Conservation (phyloP, 2,329 filamentous ascomycete genomes). For the Aspergillus puulaauensis region DNA sequence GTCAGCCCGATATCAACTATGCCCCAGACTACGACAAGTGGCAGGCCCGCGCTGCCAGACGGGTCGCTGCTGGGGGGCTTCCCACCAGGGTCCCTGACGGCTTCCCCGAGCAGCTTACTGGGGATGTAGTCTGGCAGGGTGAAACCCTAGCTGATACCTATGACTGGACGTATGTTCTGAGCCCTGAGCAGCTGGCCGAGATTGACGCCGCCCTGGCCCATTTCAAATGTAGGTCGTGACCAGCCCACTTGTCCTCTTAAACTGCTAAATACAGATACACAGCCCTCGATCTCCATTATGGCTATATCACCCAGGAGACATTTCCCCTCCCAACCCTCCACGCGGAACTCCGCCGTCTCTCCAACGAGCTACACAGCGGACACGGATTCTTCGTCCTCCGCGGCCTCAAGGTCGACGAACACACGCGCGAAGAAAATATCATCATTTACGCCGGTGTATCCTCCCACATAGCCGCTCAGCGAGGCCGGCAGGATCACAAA, state of each 20-base stretch:
- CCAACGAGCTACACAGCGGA: constrained; percentile 40
- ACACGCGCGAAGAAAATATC: constrained; percentile 38
- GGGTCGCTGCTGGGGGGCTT: constrained; percentile 25
- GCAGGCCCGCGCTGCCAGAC: constrained; percentile 30
- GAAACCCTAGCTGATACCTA: constrained; percentile 36
- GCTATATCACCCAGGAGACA: constrained; percentile 46
- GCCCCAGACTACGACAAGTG: not conserved
- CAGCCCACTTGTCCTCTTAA: too few relatives aligned
- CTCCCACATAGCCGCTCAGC: constrained; percentile 40
- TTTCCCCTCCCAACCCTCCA: constrained; percentile 45
- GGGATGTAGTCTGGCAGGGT: constrained; percentile 50
- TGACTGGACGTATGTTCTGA: constrained; percentile 44
- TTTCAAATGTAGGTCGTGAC: constrained; percentile 38
- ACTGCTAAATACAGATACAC: not conserved
- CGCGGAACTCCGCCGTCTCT: constrained; percentile 31
- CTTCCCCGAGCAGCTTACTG: constrained; percentile 39
- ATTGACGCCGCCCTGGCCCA: constrained; percentile 42
- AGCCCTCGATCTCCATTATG: constrained; percentile 31
- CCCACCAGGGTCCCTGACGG: not conserved
- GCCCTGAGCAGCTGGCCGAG: constrained; percentile 40
- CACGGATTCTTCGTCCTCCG: constrained; percentile 47
- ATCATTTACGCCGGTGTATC: constrained; percentile 47
- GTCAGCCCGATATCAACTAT: not conserved
- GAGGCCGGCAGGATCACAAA: constrained; percentile 45
- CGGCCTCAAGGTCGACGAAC: constrained; percentile 38